These are phyloP conservation scores for Nannochloris sp. DNA, from an alignment of 139 green algal species.

Conservation along the genomic window DNA sequence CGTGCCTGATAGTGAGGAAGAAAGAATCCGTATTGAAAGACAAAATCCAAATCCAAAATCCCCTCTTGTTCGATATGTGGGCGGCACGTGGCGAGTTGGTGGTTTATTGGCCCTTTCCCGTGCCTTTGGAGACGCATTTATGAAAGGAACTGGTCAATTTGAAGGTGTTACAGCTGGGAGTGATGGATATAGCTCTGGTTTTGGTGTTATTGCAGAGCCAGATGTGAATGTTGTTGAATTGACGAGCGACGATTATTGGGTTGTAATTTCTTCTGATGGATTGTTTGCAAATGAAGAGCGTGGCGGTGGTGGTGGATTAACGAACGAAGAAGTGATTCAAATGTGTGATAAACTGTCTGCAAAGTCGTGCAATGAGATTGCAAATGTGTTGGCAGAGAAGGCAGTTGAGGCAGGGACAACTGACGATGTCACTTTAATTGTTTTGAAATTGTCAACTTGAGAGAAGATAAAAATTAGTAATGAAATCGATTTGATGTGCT, in stretches of 20 bases:
- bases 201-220: conserved; percentile 75
- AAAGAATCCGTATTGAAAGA: conserved; percentile 83
- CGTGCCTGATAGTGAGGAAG: conserved; percentile 70
- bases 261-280: conserved; percentile 79
- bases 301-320: conserved; percentile 78
- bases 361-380: conserved; percentile 19
- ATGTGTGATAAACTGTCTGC: conserved; percentile 3
- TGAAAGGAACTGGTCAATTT: conserved; percentile 86
- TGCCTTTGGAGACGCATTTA: conserved; percentile 92
- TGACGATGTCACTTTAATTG: conserved; percentile 68
- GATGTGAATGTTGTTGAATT: conserved; percentile 53
- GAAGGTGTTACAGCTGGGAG: conserved; percentile 67
- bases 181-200: conserved; percentile 71
- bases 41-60: conserved; percentile 91
- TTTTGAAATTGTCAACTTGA: conserved; percentile 43
- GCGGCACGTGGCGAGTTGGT: conserved; percentile 87
- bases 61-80: conserved; percentile 72
- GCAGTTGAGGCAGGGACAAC: conserved; percentile 59
- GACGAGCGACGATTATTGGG: conserved; percentile 46
- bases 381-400: conserved; percentile 28
- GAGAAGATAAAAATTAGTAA: too few species aligned
- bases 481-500: too few species aligned
- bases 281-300: conserved; percentile 78
- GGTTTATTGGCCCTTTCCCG: conserved; percentile 89
- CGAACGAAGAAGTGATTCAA: conserved; percentile 51